These are phyloP conservation scores for Aspergillus taichungensis DNA, from an alignment of 495 filamentous ascomycete species.

Conservation along the genomic window DNA sequence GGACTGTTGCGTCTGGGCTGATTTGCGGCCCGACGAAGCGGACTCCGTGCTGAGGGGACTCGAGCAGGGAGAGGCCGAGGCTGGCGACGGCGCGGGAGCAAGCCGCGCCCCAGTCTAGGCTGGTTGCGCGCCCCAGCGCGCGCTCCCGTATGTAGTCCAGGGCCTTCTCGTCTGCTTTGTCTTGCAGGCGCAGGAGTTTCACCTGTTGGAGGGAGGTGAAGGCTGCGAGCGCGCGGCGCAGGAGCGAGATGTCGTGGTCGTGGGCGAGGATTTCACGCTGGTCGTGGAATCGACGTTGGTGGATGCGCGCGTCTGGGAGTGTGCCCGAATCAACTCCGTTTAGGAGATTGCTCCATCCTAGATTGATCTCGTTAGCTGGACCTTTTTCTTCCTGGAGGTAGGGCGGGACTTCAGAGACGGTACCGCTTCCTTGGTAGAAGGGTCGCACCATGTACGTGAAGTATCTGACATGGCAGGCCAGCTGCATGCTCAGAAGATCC, in stretches of 20 bases:
- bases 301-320: constrained; percentile 18
- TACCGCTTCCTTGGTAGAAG: constrained; percentile 51
- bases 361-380: constrained; percentile 13
- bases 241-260: constrained; percentile 24
- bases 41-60: constrained; percentile 44
- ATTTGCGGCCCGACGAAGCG: constrained; percentile 58
- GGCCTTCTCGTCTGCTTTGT: constrained; percentile 46
- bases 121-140: constrained; percentile 18
- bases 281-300: constrained; percentile 23
- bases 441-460: constrained; percentile 67
- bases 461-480: constrained; percentile 53
- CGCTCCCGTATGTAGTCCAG: constrained; percentile 30
- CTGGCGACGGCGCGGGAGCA: constrained; percentile 54
- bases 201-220: constrained; percentile 57
- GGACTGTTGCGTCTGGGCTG: constrained; percentile 48
- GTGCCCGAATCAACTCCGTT: constrained; percentile 11
- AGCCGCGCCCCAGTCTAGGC: constrained; percentile 53
- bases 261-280: constrained; percentile 21
- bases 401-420: constrained; percentile 19
- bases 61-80: constrained; percentile 47
- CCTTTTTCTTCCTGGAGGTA: background rate
- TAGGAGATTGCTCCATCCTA: constrained; percentile 28
- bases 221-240: constrained; percentile 46
- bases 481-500: constrained; percentile 40
- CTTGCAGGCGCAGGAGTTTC: constrained; percentile 55